phyloP scores from a whole-genome alignment of 331 rosid genomes.

The Erythrophleum ivorense region DNA sequence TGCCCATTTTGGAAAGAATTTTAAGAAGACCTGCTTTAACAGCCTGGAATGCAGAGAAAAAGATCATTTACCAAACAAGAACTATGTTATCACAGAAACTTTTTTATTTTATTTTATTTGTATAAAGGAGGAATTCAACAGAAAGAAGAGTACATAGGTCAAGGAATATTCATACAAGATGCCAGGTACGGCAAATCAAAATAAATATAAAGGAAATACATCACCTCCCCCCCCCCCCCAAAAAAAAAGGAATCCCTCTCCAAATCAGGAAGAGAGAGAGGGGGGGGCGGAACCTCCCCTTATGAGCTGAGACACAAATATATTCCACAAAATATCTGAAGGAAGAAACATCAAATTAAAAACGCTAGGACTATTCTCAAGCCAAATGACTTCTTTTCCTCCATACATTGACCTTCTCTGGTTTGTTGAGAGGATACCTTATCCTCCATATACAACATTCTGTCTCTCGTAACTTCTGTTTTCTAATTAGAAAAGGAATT shows the following conservation, averaged over 20 bases:
- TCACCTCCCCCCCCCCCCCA: background rate
- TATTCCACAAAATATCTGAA: background rate
- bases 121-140: background rate
- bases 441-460: background rate
- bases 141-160: background rate
- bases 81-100: background rate
- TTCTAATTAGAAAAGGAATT: background rate
- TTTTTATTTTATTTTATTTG: no score
- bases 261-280: no score
- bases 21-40: conserved; percentile 96
- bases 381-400: background rate
- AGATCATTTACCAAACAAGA: background rate
- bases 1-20: conserved; percentile 99
- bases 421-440: background rate
- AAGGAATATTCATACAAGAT: conserved; percentile 5
- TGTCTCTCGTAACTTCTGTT: background rate
- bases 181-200: background rate
- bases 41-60: conserved; percentile 67
- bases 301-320: background rate
- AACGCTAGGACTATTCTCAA: background rate
- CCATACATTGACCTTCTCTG: background rate
- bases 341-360: background rate
- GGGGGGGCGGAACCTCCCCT: no score
- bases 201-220: background rate
- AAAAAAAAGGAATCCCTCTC: background rate